Conservation (phyloP, 1,284 basidiomycete species). For the Erythrobasidium hasegawianum region DNA sequence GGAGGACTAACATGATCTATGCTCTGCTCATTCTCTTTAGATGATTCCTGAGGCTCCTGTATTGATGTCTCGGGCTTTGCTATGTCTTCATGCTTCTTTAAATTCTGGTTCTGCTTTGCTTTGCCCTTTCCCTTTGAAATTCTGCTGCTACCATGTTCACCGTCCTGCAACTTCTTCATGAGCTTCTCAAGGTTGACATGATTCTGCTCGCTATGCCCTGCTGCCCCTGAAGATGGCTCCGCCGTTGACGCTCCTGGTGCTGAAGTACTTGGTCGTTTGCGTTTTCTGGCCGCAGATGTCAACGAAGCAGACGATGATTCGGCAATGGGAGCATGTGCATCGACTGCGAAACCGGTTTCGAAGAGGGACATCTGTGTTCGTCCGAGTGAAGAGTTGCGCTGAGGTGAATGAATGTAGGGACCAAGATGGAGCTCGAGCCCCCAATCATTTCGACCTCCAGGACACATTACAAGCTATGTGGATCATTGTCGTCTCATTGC, state of each 20-base stretch:
- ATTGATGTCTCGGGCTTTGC: not conserved
- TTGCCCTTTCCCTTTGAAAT: conserved; percentile 41
- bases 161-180: conserved; percentile 59
- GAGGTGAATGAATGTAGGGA: too few relatives aligned
- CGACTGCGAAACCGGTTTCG: conserved; percentile 29
- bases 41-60: not conserved
- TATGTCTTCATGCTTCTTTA: conserved; percentile 10
- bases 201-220: conserved; percentile 47
- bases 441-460: too few relatives aligned
- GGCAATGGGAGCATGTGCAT: conserved; percentile 9
- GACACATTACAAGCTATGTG: too few relatives aligned
- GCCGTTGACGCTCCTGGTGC: not conserved
- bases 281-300: conserved; percentile 12
- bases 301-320: conserved; percentile 2
- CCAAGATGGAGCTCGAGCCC: too few relatives aligned
- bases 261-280: conserved; percentile 13
- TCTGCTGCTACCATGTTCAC: conserved; percentile 34
- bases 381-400: too few relatives aligned
- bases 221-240: conserved; percentile 13
- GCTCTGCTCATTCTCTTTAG: not conserved
- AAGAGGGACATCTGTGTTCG: conserved; percentile 31
- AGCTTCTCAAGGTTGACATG: conserved; percentile 70
- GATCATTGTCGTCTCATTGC: too few relatives aligned
- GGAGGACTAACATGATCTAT: not conserved
- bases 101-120: conserved; percentile 37